A percentile compares a stretch with the other conserved stretches of the same genome.
Conservation (phyloP, 2,329 filamentous ascomycete species). For the Camillea tinctor region DNA sequence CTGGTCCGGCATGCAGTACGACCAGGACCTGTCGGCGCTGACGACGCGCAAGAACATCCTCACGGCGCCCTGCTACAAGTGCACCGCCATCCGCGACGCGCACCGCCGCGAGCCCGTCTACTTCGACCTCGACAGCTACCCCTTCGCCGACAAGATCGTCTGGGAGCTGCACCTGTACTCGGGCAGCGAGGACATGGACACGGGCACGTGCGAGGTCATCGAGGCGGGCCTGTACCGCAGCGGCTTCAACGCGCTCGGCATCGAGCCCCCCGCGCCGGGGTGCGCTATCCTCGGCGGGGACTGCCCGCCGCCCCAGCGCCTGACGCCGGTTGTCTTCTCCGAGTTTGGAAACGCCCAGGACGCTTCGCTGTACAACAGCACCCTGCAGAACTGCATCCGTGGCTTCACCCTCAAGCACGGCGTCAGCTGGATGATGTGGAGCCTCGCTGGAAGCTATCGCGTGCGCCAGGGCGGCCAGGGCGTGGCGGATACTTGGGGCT, state of each 20-base stretch:
- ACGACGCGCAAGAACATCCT: constrained; percentile 40
- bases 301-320: constrained; percentile 36
- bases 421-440: constrained; percentile 51
- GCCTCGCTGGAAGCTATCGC: constrained; percentile 47
- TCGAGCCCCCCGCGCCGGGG: constrained; percentile 41
- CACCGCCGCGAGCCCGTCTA: constrained; percentile 41
- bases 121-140: constrained; percentile 44
- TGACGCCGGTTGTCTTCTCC: constrained; percentile 46
- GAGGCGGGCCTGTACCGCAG: constrained; percentile 48
- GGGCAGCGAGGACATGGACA: constrained; percentile 42
- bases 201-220: constrained; percentile 46
- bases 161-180: constrained; percentile 46
- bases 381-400: constrained; percentile 45
- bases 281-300: constrained; percentile 39
- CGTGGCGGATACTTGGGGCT: constrained; percentile 46
- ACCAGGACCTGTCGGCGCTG: constrained; percentile 44
- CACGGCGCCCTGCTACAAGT: constrained; percentile 41
- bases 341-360: constrained; percentile 48
- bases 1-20: constrained; percentile 49
- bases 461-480: constrained; percentile 45
- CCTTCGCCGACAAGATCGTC: constrained; percentile 48
- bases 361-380: constrained; percentile 39
- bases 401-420: constrained; percentile 44
- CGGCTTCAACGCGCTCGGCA: constrained; percentile 47
- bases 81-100: constrained; percentile 42